Evolutionary conservation across 2,329 filamentous ascomycete genomes (phyloP).

Genomic region (Aspergillus sergii): DNA sequence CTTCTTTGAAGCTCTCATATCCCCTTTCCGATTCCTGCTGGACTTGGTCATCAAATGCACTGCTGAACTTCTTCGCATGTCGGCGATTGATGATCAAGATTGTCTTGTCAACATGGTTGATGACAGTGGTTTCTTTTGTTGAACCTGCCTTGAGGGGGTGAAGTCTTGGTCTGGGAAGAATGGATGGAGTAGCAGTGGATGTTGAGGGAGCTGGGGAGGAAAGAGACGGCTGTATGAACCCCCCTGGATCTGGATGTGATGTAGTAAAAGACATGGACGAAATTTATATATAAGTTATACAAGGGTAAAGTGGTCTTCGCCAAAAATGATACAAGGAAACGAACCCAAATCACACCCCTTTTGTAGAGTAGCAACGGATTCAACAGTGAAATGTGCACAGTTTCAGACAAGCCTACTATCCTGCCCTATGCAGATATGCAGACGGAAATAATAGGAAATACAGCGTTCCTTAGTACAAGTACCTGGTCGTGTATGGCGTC

Average conservation of each 20-base stretch:
- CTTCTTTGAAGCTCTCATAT: conserved; percentile 67
- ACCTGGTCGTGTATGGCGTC: neutral
- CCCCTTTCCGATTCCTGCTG: conserved; percentile 45
- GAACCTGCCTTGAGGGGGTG: conserved; percentile 59
- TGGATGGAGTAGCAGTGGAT: conserved; percentile 38
- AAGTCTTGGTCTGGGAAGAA: conserved; percentile 56
- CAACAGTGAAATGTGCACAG: neutral
- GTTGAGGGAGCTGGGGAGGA: conserved; percentile 54
- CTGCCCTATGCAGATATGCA: neutral
- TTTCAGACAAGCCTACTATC: neutral
- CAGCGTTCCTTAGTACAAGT: neutral
- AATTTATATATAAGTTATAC: neutral
- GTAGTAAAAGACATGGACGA: conserved; percentile 16
- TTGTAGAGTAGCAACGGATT: neutral
- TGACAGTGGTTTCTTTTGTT: conserved; percentile 60
- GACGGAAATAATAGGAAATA: neutral
- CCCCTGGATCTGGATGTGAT: conserved; percentile 30
- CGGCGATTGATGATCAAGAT: conserved; percentile 55
- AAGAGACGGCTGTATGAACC: conserved; percentile 42
- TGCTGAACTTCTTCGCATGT: conserved; percentile 55
- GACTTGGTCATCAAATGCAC: conserved; percentile 30
- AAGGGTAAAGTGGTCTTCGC: neutral
- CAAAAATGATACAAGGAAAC: neutral
- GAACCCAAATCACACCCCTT: neutral
- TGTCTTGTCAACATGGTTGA: conserved; percentile 58